phyloP scores from a whole-genome alignment of 2,329 filamentous ascomycete genomes.

The Fusarium sp. region DNA sequence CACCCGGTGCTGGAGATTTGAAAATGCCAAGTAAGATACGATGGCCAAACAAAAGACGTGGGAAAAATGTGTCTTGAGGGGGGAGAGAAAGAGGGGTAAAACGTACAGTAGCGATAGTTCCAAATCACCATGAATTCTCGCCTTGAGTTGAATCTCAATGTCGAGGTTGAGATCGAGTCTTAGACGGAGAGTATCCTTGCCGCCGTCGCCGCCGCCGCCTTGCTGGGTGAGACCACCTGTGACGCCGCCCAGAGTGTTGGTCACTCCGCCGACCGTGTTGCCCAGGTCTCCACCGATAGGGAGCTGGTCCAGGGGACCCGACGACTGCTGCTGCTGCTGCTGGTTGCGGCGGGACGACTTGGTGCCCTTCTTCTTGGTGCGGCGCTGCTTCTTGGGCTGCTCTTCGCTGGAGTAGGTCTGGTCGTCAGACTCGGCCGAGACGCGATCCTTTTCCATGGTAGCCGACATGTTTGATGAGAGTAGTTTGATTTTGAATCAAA shows the following conservation, averaged over 20 bases:
- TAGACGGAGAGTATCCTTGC: constrained; percentile 74
- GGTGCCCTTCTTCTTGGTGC: constrained; percentile 48
- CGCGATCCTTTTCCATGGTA: constrained; percentile 45
- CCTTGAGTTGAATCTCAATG: constrained; percentile 87
- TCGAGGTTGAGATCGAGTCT: constrained; percentile 85
- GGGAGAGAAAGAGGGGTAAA: not conserved
- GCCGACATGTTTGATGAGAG: constrained; percentile 33
- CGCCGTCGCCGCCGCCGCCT: constrained; percentile 49
- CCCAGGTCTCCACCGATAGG: constrained; percentile 48
- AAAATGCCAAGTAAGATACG: constrained; percentile 43
- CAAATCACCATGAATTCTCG: constrained; percentile 86
- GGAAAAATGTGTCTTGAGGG: not conserved
- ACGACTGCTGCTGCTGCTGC: constrained; percentile 24
- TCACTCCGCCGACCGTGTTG: constrained; percentile 53
- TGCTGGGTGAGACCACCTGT: constrained; percentile 54
- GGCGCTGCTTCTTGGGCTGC: constrained; percentile 39
- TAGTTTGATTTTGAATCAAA: not conserved
- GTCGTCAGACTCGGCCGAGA: constrained; percentile 42
- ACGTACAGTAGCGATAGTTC: constrained; percentile 77
- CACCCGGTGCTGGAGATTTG: constrained; percentile 45
- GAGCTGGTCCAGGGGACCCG: constrained; percentile 52
- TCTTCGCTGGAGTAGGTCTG: constrained; percentile 40
- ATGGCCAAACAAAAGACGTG: constrained; percentile 20
- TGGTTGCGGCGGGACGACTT: constrained; percentile 45
- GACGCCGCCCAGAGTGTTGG: constrained; percentile 56